Percentiles rank a stretch among this genome's conserved stretches.
Evolutionary conservation across 306 rosid genomes (phyloP).

Genomic region (Arachis stenosperma): DNA sequence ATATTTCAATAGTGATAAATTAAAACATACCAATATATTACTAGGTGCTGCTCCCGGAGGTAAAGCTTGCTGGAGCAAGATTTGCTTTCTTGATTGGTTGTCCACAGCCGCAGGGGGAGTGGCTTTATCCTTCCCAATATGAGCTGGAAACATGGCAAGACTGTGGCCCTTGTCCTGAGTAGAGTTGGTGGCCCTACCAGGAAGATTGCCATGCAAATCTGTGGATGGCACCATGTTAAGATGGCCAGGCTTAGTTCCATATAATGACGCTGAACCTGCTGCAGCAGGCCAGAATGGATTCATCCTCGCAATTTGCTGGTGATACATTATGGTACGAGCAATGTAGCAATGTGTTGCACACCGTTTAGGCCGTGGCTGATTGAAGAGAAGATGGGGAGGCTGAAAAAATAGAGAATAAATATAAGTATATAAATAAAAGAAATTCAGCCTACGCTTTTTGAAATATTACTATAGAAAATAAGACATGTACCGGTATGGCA

Average conservation of each 20-base stretch:
- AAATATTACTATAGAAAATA: not conserved
- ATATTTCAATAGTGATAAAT: not conserved
- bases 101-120: constrained; percentile 66
- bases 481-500: constrained; percentile 61
- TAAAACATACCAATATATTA: constrained; percentile 68
- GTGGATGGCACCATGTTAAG: constrained; percentile 59
- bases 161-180: constrained; percentile 80
- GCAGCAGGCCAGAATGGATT: constrained; percentile 93
- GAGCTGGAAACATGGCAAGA: constrained; percentile 62
- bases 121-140: constrained; percentile 69
- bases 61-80: constrained; percentile 77
- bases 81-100: constrained; percentile 74
- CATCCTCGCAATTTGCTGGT: constrained; percentile 86
- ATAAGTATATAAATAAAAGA: not conserved
- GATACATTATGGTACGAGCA: constrained; percentile 75
- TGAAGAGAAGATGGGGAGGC: constrained; percentile 75
- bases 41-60: constrained; percentile 88
- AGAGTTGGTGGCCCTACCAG: constrained; percentile 53
- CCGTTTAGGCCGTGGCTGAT: constrained; percentile 86
- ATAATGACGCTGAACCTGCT: constrained; percentile 78
- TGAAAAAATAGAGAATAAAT: constrained; percentile 29
- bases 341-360: constrained; percentile 95
- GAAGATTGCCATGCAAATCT: constrained; percentile 66
- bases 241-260: constrained; percentile 75
- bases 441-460: not conserved